Evolutionary conservation across 2,329 filamentous ascomycete species (phyloP).

Genomic region (Simplicillium aogashimaense): DNA sequence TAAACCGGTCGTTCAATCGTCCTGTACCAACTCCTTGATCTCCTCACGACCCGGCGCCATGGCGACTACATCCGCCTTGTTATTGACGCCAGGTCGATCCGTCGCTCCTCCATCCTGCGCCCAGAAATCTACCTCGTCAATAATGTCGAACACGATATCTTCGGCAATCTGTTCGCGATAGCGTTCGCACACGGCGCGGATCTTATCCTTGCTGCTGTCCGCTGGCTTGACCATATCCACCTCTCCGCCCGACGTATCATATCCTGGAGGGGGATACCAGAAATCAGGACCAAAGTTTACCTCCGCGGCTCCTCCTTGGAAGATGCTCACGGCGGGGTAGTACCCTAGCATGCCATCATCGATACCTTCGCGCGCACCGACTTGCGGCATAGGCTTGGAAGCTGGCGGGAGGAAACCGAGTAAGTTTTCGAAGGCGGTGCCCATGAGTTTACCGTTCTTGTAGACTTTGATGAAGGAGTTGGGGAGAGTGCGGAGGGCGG

Average conservation of each 20-base stretch:
- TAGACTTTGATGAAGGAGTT: constrained; percentile 81
- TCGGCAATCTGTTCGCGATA: constrained; percentile 92
- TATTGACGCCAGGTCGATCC: constrained; percentile 33
- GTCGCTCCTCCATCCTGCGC: constrained; percentile 53
- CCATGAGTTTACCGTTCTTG: constrained; percentile 82
- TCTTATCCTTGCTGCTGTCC: constrained; percentile 15
- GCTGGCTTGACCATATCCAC: constrained; percentile 31
- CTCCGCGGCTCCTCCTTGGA: constrained; percentile 82
- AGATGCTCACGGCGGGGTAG: constrained; percentile 87
- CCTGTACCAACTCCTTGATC: constrained; percentile 57
- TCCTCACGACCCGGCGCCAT: constrained; percentile 40
- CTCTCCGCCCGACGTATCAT: constrained; percentile 33
- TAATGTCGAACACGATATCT: constrained; percentile 83
- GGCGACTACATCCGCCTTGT: constrained; percentile 31
- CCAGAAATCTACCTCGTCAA: constrained; percentile 92
- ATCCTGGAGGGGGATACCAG: constrained; percentile 70
- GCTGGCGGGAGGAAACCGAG: constrained; percentile 88
- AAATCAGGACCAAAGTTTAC: constrained; percentile 92
- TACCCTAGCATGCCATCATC: constrained; percentile 96
- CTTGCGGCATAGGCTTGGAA: constrained; percentile 60
- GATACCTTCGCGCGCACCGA: constrained; percentile 73
- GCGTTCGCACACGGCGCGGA: constrained; percentile 62
- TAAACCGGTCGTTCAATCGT: constrained; percentile 32
- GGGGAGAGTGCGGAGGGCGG: constrained; percentile 77
- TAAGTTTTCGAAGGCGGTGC: constrained; percentile 79